phyloP scores from a whole-genome alignment of 2,329 filamentous ascomycete genomes.

The Zymoseptoria ardabiliae region DNA sequence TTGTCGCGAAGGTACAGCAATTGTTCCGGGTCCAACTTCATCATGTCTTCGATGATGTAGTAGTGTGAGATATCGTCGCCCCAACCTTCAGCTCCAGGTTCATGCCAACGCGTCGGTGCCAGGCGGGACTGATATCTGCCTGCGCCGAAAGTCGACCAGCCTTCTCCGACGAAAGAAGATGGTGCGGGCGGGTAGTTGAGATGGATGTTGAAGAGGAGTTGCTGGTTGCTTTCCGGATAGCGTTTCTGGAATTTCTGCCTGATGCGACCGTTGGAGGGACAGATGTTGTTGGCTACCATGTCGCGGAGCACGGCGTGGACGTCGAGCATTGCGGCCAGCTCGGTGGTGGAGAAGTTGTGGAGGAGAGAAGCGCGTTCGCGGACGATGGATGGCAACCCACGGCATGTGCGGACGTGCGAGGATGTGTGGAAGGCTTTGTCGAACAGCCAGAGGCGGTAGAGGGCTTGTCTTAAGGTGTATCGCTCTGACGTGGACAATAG shows the following conservation, averaged over 20 bases:
- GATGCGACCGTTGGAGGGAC: conserved; percentile 55
- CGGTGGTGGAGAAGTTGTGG: conserved; percentile 50
- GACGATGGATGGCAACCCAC: conserved; percentile 40
- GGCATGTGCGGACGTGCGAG: conserved; percentile 44
- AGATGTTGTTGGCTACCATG: conserved; percentile 51
- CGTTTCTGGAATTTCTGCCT: conserved; percentile 52
- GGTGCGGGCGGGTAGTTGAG: conserved; percentile 29
- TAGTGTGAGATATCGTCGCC: conserved; percentile 58
- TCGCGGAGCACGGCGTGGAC: conserved; percentile 49
- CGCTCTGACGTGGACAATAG: conserved; percentile 45
- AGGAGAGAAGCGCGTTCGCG: conserved; percentile 49
- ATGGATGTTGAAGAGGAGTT: conserved; percentile 44
- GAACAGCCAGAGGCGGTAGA: conserved; percentile 57
- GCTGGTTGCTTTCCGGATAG: conserved; percentile 43
- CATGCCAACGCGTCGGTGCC: conserved; percentile 42
- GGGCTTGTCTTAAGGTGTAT: conserved; percentile 46
- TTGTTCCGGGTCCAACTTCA: conserved; percentile 56
- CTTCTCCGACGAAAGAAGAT: conserved; percentile 23
- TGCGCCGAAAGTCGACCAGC: conserved; percentile 34
- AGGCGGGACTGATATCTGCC: conserved; percentile 41
- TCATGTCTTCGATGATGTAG: conserved; percentile 57
- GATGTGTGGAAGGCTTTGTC: conserved; percentile 50
- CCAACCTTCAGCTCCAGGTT: conserved; percentile 54
- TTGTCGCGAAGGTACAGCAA: conserved; percentile 51
- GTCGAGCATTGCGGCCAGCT: conserved; percentile 55